Evolutionary conservation across 2,329 filamentous ascomycete genomes (phyloP).

Genomic region (Fonsecaea nubica): DNA sequence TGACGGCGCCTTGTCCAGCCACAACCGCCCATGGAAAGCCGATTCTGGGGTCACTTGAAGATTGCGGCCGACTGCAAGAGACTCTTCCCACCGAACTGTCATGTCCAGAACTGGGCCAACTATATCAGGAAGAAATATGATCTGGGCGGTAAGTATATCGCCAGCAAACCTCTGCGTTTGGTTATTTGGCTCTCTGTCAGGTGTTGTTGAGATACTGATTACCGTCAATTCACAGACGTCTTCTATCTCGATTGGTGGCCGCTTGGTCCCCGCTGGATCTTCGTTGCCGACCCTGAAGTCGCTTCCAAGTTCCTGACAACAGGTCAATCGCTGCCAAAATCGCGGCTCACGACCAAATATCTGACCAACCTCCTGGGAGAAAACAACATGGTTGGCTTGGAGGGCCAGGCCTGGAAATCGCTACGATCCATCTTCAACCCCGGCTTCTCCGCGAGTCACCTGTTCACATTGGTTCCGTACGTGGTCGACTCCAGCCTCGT

Average conservation of each 20-base stretch:
- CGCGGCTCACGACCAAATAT: slow-evolving; percentile 19
- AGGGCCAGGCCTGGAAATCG: slow-evolving; percentile 43
- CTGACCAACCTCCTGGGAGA: slow-evolving; percentile 35
- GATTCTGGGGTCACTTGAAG: slow-evolving; percentile 40
- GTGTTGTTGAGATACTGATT: neutral
- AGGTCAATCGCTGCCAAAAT: slow-evolving; percentile 39
- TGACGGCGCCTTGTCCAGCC: slow-evolving; percentile 29
- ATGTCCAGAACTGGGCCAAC: slow-evolving; percentile 37
- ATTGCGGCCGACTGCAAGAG: slow-evolving; percentile 33
- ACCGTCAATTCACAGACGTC: slow-evolving; percentile 23
- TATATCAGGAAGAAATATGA: slow-evolving; percentile 39
- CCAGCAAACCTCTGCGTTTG: neutral
- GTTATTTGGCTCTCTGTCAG: neutral
- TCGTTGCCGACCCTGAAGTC: slow-evolving; percentile 36
- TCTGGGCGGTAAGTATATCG: slow-evolving; percentile 30
- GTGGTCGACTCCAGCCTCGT: slow-evolving; percentile 41
- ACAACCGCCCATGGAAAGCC: slow-evolving; percentile 39
- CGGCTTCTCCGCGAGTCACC: slow-evolving; percentile 43
- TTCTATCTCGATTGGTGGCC: slow-evolving; percentile 43
- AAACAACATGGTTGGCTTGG: slow-evolving; percentile 38
- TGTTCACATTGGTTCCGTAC: slow-evolving; percentile 41
- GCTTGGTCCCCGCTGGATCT: slow-evolving; percentile 37
- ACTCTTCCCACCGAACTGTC: slow-evolving; percentile 36
- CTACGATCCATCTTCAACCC: slow-evolving; percentile 45
- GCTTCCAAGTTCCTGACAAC: slow-evolving; percentile 36